Evolutionary conservation across 192 early-diverging fungal genomes (phyloP).

Genomic region (Lobosporangium transversale): DNA sequence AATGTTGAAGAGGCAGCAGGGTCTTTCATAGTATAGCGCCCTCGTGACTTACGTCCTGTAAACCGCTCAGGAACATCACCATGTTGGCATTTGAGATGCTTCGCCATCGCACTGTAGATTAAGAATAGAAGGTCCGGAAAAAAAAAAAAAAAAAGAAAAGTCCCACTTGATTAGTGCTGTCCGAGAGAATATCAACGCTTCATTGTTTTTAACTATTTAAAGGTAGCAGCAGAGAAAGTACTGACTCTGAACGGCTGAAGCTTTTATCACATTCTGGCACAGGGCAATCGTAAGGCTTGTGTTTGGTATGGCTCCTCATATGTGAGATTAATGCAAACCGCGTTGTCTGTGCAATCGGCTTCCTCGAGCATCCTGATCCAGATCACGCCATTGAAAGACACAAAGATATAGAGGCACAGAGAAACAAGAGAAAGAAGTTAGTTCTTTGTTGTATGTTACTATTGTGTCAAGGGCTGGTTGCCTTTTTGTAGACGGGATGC

Average conservation of each 20-base stretch:
- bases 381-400: background rate
- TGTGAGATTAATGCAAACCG: slow-evolving; percentile 70
- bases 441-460: no score
- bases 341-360: slow-evolving; percentile 60
- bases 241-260: slow-evolving; percentile 51
- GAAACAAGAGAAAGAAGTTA: no score
- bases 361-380: slow-evolving; percentile 53
- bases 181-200: no score
- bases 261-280: slow-evolving; percentile 54
- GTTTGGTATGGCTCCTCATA: slow-evolving; percentile 67
- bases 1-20: slow-evolving; percentile 48
- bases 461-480: no score
- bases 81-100: slow-evolving; percentile 48
- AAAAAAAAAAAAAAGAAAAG: no score
- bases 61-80: slow-evolving; percentile 49
- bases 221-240: background rate
- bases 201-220: no score
- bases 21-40: slow-evolving; percentile 50
- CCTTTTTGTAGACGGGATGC: no score
- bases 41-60: slow-evolving; percentile 49
- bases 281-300: slow-evolving; percentile 68
- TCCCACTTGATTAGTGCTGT: no score
- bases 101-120: slow-evolving; percentile 41
- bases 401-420: background rate
- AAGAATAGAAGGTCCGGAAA: background rate